These are phyloP conservation scores for Phylloporus arenicola DNA, from an alignment of 768 basidiomycete species.

Conservation along the genomic window DNA sequence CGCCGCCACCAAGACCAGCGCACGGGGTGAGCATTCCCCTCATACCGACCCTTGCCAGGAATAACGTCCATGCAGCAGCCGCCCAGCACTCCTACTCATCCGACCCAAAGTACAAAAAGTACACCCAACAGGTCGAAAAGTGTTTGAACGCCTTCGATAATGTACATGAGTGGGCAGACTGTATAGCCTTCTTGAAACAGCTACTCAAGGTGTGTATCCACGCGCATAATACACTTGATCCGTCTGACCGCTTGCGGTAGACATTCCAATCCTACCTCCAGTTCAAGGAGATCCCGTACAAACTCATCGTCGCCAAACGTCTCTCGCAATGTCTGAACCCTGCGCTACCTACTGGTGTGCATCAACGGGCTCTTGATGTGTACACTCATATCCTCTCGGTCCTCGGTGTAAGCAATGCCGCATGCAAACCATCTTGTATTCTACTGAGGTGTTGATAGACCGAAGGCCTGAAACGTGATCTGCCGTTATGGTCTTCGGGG, in stretches of 20 bases:
- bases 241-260: constrained; percentile 36
- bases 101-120: constrained; percentile 95
- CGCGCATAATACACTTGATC: not conserved
- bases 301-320: constrained; percentile 90
- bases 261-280: constrained; percentile 90
- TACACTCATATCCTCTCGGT: constrained; percentile 87
- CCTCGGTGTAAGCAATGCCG: constrained; percentile 64
- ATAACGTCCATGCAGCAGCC: constrained; percentile 33
- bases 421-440: not conserved
- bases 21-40: constrained; percentile 27
- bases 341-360: constrained; percentile 94
- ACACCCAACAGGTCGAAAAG: constrained; percentile 86
- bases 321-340: constrained; percentile 96
- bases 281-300: constrained; percentile 94
- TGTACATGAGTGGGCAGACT: constrained; percentile 99
- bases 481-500: constrained; percentile 92
- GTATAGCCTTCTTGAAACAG: constrained; percentile 94
- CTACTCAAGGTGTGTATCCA: constrained; percentile 66
- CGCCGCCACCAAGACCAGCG: constrained; percentile 13
- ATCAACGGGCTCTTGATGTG: constrained; percentile 93
- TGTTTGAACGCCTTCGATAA: constrained; percentile 90
- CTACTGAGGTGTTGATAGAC: constrained; percentile 41
- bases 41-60: not conserved
- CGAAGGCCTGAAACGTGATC: constrained; percentile 81
- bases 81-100: constrained; percentile 55